These are phyloP conservation scores for Ambrosiella cleistominuta DNA, from an alignment of 2,329 filamentous ascomycete species.

Conservation along the genomic window DNA sequence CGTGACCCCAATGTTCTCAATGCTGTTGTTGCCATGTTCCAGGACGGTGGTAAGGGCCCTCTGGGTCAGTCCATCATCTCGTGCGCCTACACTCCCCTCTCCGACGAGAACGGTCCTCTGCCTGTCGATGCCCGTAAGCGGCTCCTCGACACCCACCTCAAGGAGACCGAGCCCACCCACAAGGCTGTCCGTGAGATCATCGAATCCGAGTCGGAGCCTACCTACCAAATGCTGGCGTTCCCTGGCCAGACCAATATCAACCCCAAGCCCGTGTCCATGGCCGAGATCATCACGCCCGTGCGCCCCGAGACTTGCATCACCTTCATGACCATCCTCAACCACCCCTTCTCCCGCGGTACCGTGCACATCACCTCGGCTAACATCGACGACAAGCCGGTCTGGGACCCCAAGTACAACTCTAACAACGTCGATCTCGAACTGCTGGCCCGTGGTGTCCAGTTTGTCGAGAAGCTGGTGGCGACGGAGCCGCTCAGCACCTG, in stretches of 20 bases:
- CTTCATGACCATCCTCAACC: slow-evolving; percentile 37
- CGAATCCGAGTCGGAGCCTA: slow-evolving; percentile 18
- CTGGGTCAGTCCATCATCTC: slow-evolving; percentile 25
- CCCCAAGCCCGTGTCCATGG: slow-evolving; percentile 15
- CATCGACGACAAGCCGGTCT: slow-evolving; percentile 26
- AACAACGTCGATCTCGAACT: slow-evolving; percentile 39
- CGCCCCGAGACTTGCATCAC: slow-evolving; percentile 29
- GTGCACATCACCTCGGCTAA: slow-evolving; percentile 36
- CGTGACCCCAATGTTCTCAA: slow-evolving; percentile 20
- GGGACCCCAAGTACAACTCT: slow-evolving; percentile 38
- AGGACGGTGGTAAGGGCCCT: slow-evolving; percentile 19
- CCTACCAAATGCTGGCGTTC: slow-evolving; percentile 21
- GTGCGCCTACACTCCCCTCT: slow-evolving; percentile 21
- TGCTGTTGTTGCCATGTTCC: slow-evolving; percentile 21
- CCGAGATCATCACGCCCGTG: slow-evolving; percentile 18
- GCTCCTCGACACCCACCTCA: slow-evolving; percentile 16
- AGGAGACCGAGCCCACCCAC: slow-evolving; percentile 14
- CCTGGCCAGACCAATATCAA: slow-evolving; percentile 18
- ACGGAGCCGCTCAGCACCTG: slow-evolving; percentile 25
- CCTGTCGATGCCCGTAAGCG: slow-evolving; percentile 15
- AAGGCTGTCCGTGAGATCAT: slow-evolving; percentile 18
- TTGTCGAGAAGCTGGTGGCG: slow-evolving; percentile 23
- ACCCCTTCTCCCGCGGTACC: slow-evolving; percentile 41
- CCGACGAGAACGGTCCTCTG: slow-evolving; percentile 18
- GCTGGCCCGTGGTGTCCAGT: slow-evolving; percentile 26